Evolutionary conservation across 2,329 filamentous ascomycete genomes (phyloP).

Genomic region (Pseudogymnoascus sp.): DNA sequence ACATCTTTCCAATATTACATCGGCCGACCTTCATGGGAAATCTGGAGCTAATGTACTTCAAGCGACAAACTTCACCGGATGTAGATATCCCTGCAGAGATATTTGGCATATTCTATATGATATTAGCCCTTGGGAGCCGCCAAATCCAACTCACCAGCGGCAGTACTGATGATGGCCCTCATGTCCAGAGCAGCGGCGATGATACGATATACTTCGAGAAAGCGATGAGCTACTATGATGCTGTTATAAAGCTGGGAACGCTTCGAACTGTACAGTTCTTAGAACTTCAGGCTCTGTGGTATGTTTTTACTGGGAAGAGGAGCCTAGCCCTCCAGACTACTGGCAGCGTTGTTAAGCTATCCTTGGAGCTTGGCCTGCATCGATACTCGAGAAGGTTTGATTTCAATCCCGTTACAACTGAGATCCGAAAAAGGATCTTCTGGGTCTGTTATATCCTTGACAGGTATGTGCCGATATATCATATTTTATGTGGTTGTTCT

Average conservation of each 20-base stretch:
- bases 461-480: slow-evolving; percentile 1
- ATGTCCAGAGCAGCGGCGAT: slow-evolving; percentile 11
- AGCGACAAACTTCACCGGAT: neutral
- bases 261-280: slow-evolving; percentile 14
- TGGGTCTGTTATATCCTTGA: slow-evolving; percentile 17
- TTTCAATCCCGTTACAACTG: slow-evolving; percentile 13
- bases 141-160: slow-evolving; percentile 11
- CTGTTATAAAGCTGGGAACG: slow-evolving; percentile 10
- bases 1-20: slow-evolving; percentile 15
- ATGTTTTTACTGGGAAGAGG: slow-evolving; percentile 15
- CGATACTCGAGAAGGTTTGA: slow-evolving; percentile 14
- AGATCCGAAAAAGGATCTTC: slow-evolving; percentile 13
- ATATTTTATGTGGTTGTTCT: neutral
- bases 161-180: slow-evolving; percentile 7
- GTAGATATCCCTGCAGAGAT: slow-evolving; percentile 7
- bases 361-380: slow-evolving; percentile 14
- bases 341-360: slow-evolving; percentile 13
- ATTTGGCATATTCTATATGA: slow-evolving; percentile 13
- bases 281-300: slow-evolving; percentile 14
- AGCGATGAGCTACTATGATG: slow-evolving; percentile 12
- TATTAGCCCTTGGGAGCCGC: slow-evolving; percentile 14
- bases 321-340: slow-evolving; percentile 14
- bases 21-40: slow-evolving; percentile 13
- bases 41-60: slow-evolving; percentile 11
- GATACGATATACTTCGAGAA: slow-evolving; percentile 14